Percentiles rank a stretch among this genome's conserved stretches.
These are phyloP conservation scores for Fusarium oligoseptatum DNA, from an alignment of 2,329 filamentous ascomycete species.

Conservation along the genomic window DNA sequence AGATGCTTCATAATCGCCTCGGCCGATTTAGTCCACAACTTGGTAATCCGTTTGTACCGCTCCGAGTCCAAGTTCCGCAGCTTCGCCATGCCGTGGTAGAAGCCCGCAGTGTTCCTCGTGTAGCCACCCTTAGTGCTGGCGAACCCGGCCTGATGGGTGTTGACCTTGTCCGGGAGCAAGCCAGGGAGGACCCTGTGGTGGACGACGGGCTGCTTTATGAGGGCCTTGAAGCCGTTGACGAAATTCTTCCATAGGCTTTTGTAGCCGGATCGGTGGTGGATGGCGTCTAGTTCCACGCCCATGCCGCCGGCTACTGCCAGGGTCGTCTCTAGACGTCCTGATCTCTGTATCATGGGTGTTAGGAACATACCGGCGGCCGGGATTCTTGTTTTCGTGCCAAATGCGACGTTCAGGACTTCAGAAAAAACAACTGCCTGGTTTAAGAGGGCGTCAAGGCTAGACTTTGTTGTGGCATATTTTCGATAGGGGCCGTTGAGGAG, in stretches of 20 bases:
- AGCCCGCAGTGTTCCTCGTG: conserved; percentile 82
- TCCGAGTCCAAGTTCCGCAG: conserved; percentile 78
- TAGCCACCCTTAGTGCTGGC: conserved; percentile 78
- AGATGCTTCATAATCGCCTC: conserved; percentile 82
- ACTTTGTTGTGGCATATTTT: conserved; percentile 57
- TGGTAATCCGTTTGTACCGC: conserved; percentile 77
- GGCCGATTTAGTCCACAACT: conserved; percentile 81
- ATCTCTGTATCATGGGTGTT: conserved; percentile 61
- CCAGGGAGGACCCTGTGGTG: conserved; percentile 61
- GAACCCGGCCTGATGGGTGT: conserved; percentile 75
- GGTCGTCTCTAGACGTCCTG: conserved; percentile 71
- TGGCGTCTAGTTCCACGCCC: conserved; percentile 78
- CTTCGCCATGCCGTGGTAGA: conserved; percentile 92
- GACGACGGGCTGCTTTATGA: conserved; percentile 70
- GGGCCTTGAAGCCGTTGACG: conserved; percentile 76
- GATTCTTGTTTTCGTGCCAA: conserved; percentile 81
- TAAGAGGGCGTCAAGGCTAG: conserved; percentile 70
- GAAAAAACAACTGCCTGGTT: conserved; percentile 77
- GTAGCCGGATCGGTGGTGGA: conserved; percentile 68
- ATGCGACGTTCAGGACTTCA: conserved; percentile 81
- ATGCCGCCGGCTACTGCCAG: conserved; percentile 83
- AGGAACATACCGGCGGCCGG: conserved; percentile 79
- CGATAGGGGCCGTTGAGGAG: conserved; percentile 77
- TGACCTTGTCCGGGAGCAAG: conserved; percentile 83
- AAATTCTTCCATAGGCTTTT: conserved; percentile 79